Base-by-base conservation (phyloP, 176 grass and related monocot species). In the Bonia amplexicaulis region DNA sequence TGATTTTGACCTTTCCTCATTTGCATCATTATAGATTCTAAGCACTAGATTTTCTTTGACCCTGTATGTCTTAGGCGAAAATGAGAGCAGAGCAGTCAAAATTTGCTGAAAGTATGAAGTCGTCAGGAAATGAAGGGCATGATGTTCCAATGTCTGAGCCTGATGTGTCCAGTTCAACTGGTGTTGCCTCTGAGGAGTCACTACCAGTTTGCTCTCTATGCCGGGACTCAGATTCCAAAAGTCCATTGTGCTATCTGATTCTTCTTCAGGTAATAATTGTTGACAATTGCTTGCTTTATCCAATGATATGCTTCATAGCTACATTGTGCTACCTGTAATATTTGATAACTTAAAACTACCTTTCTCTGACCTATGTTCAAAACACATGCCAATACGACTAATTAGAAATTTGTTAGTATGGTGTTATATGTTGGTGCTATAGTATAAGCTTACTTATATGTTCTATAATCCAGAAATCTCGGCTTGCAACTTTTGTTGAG, bases 41-140 rank as follows among this genome's bases (percentile, higher is more conserved):
- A 91, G 1, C 49, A 77, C 40, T 78, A 48, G 6, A 77, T 91
- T 78, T 76, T 63, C 33, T 68, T 1, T 79, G 48, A 39, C 49
- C 16, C 20, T 73, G n/a, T 76, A 66, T 83, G 81, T 91, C 61
- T 45, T 80, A 99, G 97, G 93, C 82, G 8, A 99, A 92, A 91
- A 99, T 99, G 97, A 99, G 76, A 84, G 91, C 93, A 49, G 90
- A 94, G 26, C 97, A 99, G 85, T 96, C 90, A 60, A 99, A 91
- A 85, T 99, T 99, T 84, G 84, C 90, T 66, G 90, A 91, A 54
- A 96, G 84, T 71, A 78, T 99, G 57, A 91, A 91, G 74, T 86
- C 83, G 54, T 86, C 66, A 74, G 89, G 81, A 83, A 85, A 83
- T 37, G 88, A 82, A 40, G 86, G 71, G 35, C 51, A 66, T 73